These are phyloP conservation scores for Auricularia heimuer DNA, from an alignment of 768 basidiomycete species.

Conservation along the genomic window DNA sequence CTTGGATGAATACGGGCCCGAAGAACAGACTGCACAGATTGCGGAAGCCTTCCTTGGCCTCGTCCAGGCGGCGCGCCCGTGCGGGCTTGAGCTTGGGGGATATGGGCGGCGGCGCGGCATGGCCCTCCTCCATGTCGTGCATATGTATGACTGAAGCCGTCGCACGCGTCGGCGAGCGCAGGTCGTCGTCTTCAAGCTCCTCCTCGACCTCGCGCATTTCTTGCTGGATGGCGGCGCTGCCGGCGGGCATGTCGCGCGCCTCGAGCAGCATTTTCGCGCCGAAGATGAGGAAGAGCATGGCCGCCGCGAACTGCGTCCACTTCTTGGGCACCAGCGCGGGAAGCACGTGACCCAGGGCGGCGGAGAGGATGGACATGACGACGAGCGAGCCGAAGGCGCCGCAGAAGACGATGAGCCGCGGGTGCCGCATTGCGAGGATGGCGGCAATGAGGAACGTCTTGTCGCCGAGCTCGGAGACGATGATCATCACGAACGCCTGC, in stretches of 20 bases:
- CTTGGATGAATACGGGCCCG: slow-evolving; percentile 91
- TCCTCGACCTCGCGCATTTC: slow-evolving; percentile 96
- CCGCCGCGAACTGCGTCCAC: slow-evolving; percentile 66
- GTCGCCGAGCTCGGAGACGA: slow-evolving; percentile 90
- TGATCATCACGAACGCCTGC: slow-evolving; percentile 84
- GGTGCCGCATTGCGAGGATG: slow-evolving; percentile 75
- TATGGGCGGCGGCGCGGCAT: slow-evolving; percentile 1
- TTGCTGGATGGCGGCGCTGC: slow-evolving; percentile 75
- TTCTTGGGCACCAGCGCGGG: slow-evolving; percentile 68
- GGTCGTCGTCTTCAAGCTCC: slow-evolving; percentile 78
- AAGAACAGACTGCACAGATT: slow-evolving; percentile 77
- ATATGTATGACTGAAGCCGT: slow-evolving; percentile 43
- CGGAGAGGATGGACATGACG: slow-evolving; percentile 90
- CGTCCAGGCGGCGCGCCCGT: slow-evolving; percentile 7
- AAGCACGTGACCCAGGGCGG: slow-evolving; percentile 85
- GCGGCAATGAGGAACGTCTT: slow-evolving; percentile 88
- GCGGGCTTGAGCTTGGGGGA: too few species aligned
- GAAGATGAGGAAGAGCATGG: slow-evolving; percentile 80
- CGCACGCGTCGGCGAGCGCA: slow-evolving; percentile 27
- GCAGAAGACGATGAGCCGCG: slow-evolving; percentile 69
- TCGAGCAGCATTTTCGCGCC: slow-evolving; percentile 86
- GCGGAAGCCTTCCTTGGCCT: slow-evolving; percentile 49
- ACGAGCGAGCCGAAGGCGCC: slow-evolving; percentile 84
- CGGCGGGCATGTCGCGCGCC: slow-evolving; percentile 66
- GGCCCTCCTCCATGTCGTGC: slow-evolving; percentile 68